Evolutionary conservation across 371 early-diverging fungal genomes (phyloP), one percentile per base, ranked within the genome.

Genomic region (Dinochytrium kinnereticum): DNA sequence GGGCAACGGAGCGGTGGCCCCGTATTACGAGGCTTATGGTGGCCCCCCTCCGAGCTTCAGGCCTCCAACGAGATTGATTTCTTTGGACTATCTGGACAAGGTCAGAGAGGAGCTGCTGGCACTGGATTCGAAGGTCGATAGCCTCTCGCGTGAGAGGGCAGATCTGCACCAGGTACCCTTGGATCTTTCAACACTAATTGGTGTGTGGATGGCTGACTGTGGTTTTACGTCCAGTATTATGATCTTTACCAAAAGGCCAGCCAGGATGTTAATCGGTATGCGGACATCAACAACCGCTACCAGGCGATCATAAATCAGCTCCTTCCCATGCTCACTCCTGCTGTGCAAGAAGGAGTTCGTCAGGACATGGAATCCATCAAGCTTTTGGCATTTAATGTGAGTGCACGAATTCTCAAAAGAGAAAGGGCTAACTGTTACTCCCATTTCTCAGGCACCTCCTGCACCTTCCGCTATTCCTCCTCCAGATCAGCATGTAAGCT

Each of bases 301-400:
- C 73, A 73, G 36, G 73, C 73, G 15, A 73, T 73, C 19, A 73
- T 73, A 15, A 61, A 30, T 26, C 73, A 73, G 68, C 69, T 73
- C 21, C 51, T 73, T 2, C 73, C 73, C 1, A 73, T 73, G 73
- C 68, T 73, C 26, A 3, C 73, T 24, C 67, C 66, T 31, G 26
- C 10, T 19, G 73, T 73, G 19, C 73, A 73, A 50, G 73, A 67
- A 1, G 73, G 73, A 2, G 73, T 73, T 26, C 66, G 73, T 1
- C 73, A 73, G 28, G 73, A 73, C 38, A 73, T 73, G 73, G 73
- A 73, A 13, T 67, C 67, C 31, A 73, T 73, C 15, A 65, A 73
- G 64, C 38, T 49, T 44, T 31, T 71, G n/a, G 26, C 68, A 1
- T 24, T 61, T 31, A 55, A 17, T n/a, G n/a, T n/a, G n/a, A n/a